Evolutionary conservation across 2,329 filamentous ascomycete species (phyloP).

Genomic region (Fusarium gaditjirri): DNA sequence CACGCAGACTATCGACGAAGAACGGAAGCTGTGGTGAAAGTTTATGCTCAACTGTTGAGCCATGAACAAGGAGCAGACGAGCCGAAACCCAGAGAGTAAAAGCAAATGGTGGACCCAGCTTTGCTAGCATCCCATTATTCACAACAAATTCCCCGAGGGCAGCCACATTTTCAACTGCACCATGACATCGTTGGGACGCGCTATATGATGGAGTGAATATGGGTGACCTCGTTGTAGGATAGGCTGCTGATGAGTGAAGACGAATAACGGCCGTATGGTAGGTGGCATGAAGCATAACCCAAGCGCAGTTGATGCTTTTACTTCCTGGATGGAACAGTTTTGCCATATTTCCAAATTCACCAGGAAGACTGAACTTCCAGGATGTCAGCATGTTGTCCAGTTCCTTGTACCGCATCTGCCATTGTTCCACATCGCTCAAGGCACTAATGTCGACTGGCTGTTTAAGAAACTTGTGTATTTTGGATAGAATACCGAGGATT

Average conservation of each 20-base stretch:
- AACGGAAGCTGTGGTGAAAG: slow-evolving; percentile 82
- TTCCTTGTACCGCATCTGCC: slow-evolving; percentile 88
- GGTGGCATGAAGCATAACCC: slow-evolving; percentile 91
- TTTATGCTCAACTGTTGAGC: slow-evolving; percentile 87
- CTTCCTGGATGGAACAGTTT: slow-evolving; percentile 77
- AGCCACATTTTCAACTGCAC: slow-evolving; percentile 84
- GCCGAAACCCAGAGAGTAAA: slow-evolving; percentile 95
- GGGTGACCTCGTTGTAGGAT: slow-evolving; percentile 86
- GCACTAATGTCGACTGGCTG: slow-evolving; percentile 89
- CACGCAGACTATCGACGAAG: slow-evolving; percentile 82
- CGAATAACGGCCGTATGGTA: slow-evolving; percentile 92
- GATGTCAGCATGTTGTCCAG: slow-evolving; percentile 81
- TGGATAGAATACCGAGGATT: slow-evolving; percentile 85
- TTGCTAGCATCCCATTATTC: slow-evolving; percentile 77
- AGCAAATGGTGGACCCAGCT: slow-evolving; percentile 89
- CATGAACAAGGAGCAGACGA: slow-evolving; percentile 86
- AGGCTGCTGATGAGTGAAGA: slow-evolving; percentile 90
- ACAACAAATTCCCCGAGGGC: slow-evolving; percentile 82
- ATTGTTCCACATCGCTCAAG: slow-evolving; percentile 84
- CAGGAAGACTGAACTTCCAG: slow-evolving; percentile 86
- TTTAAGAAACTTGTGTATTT: slow-evolving; percentile 89
- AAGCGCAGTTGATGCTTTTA: slow-evolving; percentile 80
- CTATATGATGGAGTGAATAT: slow-evolving; percentile 92
- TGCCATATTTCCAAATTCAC: slow-evolving; percentile 85
- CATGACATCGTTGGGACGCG: slow-evolving; percentile 83